These are phyloP conservation scores for Chrysopogon serrulatus DNA, from an alignment of 176 grass and related monocot species.

Conservation along the genomic window DNA sequence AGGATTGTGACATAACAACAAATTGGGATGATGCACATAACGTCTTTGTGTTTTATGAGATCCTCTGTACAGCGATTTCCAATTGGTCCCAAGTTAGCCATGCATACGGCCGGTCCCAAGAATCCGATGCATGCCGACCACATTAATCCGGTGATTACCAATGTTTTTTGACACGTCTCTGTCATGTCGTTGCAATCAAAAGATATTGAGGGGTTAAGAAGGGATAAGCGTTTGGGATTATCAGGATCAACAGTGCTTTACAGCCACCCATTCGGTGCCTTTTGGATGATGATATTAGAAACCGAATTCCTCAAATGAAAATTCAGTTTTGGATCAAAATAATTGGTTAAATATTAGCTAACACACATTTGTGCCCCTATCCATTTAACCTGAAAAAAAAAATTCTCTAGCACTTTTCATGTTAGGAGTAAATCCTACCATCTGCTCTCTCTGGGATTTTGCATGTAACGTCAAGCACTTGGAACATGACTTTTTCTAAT, in stretches of 20 bases:
- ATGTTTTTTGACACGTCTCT: slow-evolving; percentile 20
- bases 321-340: neutral
- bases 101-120: slow-evolving; percentile 14
- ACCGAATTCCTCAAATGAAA: neutral
- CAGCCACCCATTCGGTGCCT: slow-evolving; percentile 28
- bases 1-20: slow-evolving; percentile 31
- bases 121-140: slow-evolving; percentile 29
- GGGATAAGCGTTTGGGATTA: slow-evolving; percentile 36
- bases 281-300: slow-evolving; percentile 25
- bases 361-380: neutral
- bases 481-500: too few species aligned
- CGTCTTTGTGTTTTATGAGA: slow-evolving; percentile 19
- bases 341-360: neutral
- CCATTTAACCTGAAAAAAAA: neutral
- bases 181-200: slow-evolving; percentile 32
- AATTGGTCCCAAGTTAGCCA: slow-evolving; percentile 37
- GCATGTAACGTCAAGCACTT: too few species aligned
- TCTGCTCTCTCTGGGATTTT: neutral
- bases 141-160: slow-evolving; percentile 44
- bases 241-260: slow-evolving; percentile 20
- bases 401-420: neutral
- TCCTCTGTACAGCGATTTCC: slow-evolving; percentile 8
- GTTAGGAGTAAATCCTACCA: neutral
- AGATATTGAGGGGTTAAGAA: slow-evolving; percentile 25
- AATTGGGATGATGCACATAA: slow-evolving; percentile 28